A percentile compares a stretch with the other conserved stretches of the same genome.
These are phyloP conservation scores for Cladosporium velox DNA, from an alignment of 2,329 filamentous ascomycete genomes.

Conservation along the genomic window DNA sequence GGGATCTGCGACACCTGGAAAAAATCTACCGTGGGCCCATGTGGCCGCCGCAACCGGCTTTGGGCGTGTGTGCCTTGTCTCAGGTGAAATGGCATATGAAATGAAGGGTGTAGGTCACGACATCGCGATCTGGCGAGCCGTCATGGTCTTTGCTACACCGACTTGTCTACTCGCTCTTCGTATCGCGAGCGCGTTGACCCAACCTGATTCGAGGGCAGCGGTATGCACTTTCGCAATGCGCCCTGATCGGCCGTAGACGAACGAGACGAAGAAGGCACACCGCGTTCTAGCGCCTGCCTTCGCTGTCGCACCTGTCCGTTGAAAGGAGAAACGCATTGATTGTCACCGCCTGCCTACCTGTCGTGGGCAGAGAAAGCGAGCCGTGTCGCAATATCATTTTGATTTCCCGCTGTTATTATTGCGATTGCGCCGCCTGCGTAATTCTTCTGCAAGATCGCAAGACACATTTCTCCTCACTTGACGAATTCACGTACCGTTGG, in stretches of 20 bases:
- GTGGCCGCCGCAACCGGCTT: background rate
- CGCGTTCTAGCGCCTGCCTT: background rate
- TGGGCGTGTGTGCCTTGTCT: background rate
- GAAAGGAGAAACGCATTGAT: background rate
- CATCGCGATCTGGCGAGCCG: background rate
- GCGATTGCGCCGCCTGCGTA: no score
- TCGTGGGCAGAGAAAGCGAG: background rate
- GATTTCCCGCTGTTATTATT: background rate
- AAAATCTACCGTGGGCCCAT: slow-evolving; percentile 6
- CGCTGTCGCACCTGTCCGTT: background rate
- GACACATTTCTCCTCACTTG: background rate
- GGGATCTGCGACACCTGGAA: slow-evolving; percentile 13
- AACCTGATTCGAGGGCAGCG: background rate
- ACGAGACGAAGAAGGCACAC: background rate
- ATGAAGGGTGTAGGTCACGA: background rate
- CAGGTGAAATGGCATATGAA: slow-evolving; percentile 12
- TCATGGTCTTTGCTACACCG: background rate
- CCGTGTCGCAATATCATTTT: background rate
- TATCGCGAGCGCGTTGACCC: background rate
- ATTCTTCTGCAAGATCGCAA: background rate
- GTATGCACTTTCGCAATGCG: background rate
- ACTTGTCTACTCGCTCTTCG: background rate
- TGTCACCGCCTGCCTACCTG: background rate
- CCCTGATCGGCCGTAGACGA: background rate
- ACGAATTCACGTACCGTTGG: background rate